Evolutionary conservation across 2,329 filamentous ascomycete species (phyloP), one percentile per base, ranked within the genome.

Genomic region (Aspergillus sp.): DNA sequence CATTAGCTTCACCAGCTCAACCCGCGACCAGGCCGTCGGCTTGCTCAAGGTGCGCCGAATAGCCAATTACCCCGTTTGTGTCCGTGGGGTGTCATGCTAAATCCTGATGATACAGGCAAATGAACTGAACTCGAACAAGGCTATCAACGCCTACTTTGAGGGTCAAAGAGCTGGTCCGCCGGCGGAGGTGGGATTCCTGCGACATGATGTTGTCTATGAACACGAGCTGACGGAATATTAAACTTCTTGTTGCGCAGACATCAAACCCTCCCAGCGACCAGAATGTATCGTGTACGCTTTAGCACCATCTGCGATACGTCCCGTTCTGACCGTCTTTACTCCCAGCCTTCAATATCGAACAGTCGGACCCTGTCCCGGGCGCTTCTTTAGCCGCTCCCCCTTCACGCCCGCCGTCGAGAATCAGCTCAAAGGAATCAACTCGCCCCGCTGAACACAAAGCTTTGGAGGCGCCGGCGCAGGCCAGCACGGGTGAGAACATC

Each of bases 111-210:
- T 6, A n/a, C 32, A 67, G 65, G 62, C 60, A 32, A 59, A 66
- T 39, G 58, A 65, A 32, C 54, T 61, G 29, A 58, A 68, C 40
- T 53, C 60, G 1, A 56, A 64, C 25, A 60, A 58, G 44, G 64
- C 65, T 19, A 58, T 66, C 39, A 67, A 68, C 47, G 63, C 64
- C 13, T 68, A 61, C 41, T 65, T 64, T 20, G 64, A 68, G 48
- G 61, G 66, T 42, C 61, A 62, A 11, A 53, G 51, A 11, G 19
- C 10, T 22, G 51, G 54, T 15, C 44, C 53, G 13, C 48, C 52
- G 26, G 39, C 43, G 32, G 40, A 60, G 51, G 59, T 61, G 37
- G 43, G 41, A 40, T 34, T 16, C 24, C 29, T 15, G 17, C 16
- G 28, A 20, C 32, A 24, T 14, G 25, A 8, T 15, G 14, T 26